phyloP scores from a whole-genome alignment of 2,329 filamentous ascomycete genomes.

The Aureobasidium sp. region DNA sequence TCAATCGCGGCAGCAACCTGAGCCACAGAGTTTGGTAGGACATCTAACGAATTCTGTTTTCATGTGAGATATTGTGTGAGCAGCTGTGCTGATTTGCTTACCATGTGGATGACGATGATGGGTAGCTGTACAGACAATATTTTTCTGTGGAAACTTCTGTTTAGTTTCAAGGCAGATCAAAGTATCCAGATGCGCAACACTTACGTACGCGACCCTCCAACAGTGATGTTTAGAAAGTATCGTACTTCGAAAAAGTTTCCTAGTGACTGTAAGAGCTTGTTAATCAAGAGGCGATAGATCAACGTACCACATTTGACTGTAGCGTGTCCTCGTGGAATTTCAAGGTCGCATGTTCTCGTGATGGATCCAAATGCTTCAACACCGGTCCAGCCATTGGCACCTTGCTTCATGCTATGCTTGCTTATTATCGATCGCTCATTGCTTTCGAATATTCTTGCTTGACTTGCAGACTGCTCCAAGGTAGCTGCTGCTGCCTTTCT shows the following conservation, averaged over 20 bases:
- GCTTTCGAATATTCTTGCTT: constrained; percentile 46
- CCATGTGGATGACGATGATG: constrained; percentile 50
- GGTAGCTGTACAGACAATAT: constrained; percentile 48
- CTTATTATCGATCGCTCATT: constrained; percentile 44
- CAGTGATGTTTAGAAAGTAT: constrained; percentile 47
- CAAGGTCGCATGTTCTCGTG: constrained; percentile 43
- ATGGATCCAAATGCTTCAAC: constrained; percentile 40
- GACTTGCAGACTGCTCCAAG: constrained; percentile 41
- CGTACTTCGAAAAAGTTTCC: constrained; percentile 51
- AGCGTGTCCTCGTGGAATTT: constrained; percentile 44
- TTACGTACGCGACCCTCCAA: constrained; percentile 38
- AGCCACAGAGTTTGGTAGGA: constrained; percentile 48
- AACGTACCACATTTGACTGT: constrained; percentile 43
- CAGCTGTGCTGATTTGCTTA: constrained; percentile 17
- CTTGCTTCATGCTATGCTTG: constrained; percentile 37
- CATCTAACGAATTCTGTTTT: constrained; percentile 44
- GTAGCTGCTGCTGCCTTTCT: constrained; percentile 41
- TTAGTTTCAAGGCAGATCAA: constrained; percentile 19
- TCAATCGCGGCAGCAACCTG: constrained; percentile 50
- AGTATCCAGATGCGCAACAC: constrained; percentile 10
- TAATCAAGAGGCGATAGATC: constrained; percentile 13
- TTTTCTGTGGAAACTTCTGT: constrained; percentile 29
- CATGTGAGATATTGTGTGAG: constrained; percentile 19
- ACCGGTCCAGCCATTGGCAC: constrained; percentile 40
- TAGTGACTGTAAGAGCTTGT: constrained; percentile 19